Conservation (phyloP, 2,329 filamentous ascomycete genomes). For the Penicillium sp. region DNA sequence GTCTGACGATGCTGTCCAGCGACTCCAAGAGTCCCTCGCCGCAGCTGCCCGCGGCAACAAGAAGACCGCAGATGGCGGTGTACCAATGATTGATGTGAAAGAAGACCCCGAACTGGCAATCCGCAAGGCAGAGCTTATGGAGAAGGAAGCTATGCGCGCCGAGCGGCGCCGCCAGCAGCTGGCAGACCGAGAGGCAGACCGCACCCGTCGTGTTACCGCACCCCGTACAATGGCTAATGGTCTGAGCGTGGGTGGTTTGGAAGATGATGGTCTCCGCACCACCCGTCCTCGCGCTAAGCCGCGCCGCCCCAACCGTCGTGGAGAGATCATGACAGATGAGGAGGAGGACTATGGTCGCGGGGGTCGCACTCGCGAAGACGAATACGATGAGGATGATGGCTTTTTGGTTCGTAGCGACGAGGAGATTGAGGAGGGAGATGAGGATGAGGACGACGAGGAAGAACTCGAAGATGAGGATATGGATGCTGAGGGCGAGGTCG, state of each 20-base stretch:
- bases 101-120: conserved; percentile 66
- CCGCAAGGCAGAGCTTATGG: conserved; percentile 60
- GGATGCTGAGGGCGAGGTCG: conserved; percentile 49
- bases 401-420: conserved; percentile 64
- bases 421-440: conserved; percentile 49
- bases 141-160: conserved; percentile 59
- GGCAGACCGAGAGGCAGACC: conserved; percentile 57
- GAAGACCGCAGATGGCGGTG: conserved; percentile 53
- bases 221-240: conserved; percentile 52
- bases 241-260: conserved; percentile 58
- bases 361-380: conserved; percentile 66
- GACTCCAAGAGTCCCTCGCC: conserved; percentile 62
- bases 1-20: conserved; percentile 62
- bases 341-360: conserved; percentile 51
- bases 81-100: conserved; percentile 59
- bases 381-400: conserved; percentile 80
- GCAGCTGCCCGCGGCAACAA: conserved; percentile 57
- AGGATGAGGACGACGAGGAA: conserved; percentile 49
- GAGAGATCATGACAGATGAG: conserved; percentile 53
- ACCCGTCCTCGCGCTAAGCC: conserved; percentile 45
- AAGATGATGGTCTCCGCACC: conserved; percentile 55
- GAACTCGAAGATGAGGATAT: conserved; percentile 47
- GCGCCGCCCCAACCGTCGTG: conserved; percentile 46
- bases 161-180: conserved; percentile 59
- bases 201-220: conserved; percentile 52